These are phyloP conservation scores for Elsinoe australis DNA, from an alignment of 2,329 filamentous ascomycete species.

Conservation along the genomic window DNA sequence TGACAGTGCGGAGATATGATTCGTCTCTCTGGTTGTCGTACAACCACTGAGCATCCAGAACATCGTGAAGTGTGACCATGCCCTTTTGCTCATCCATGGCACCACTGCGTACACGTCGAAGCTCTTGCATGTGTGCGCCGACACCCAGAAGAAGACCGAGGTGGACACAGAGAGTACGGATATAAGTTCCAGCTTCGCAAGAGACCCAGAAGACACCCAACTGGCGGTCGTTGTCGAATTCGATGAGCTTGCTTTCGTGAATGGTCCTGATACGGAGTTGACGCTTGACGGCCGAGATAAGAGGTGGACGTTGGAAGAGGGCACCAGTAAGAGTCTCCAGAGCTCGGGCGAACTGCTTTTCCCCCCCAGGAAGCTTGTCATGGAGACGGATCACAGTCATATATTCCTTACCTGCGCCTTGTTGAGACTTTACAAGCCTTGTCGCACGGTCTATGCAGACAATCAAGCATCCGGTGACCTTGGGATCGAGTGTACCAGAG, in stretches of 20 bases:
- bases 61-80: constrained; percentile 89
- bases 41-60: constrained; percentile 92
- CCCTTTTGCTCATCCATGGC: constrained; percentile 88
- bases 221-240: constrained; percentile 98
- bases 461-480: constrained; percentile 92
- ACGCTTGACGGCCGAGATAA: constrained; percentile 98
- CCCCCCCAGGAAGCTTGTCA: constrained; percentile 87
- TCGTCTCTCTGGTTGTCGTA: constrained; percentile 95
- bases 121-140: constrained; percentile 96
- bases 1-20: constrained; percentile 81
- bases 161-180: constrained; percentile 95
- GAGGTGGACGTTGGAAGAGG: constrained; percentile 89
- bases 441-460: constrained; percentile 95
- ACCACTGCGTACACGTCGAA: constrained; percentile 85
- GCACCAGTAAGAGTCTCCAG: constrained; percentile 94
- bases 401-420: constrained; percentile 98
- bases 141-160: constrained; percentile 70
- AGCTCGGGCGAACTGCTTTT: constrained; percentile 85
- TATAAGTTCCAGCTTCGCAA: constrained; percentile 97
- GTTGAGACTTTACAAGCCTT: constrained; percentile 95
- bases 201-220: constrained; percentile 98
- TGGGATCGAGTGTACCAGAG: constrained; percentile 95
- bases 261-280: constrained; percentile 97
- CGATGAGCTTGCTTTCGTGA: constrained; percentile 86
- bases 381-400: constrained; percentile 92